Evolutionary conservation across 371 early-diverging fungal species (phyloP), one percentile per base, ranked within the genome.

Genomic region (Caulochytrium protostelioides): DNA sequence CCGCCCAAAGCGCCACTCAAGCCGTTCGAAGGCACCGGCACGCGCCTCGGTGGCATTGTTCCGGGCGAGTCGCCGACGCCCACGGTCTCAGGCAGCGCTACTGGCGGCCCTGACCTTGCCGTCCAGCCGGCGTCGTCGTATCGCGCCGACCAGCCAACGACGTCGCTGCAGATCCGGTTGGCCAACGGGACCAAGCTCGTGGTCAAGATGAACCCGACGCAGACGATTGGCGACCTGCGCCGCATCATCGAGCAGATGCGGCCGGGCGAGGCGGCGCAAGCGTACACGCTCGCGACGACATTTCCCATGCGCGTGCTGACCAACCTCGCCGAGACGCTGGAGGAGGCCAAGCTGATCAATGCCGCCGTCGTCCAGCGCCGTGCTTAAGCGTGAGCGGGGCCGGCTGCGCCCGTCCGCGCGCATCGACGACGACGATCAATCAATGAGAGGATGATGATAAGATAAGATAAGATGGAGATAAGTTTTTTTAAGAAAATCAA

Each of bases 141-240:
- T n/a, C 44, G 50, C 10, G 63, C 89, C 13, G 84, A 90, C 47
- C 70, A 70, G 42, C 95, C 86, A 10, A 62, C 62, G 4, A 90
- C 94, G 2, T 66, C 74, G 12, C 52, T 95, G 21, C 91, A 89
- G 50, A 69, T 95, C 38, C 72, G 92, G 20, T 54, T 95, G 34
- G 81, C 70, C 6, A 87, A 92, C 52, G 94, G 95, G 7, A 66
- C 85, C 5, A 49, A 53, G 44, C 47, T 89, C 55, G 70, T 85
- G 10, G 76, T 76, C 15, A 75, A 72, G 38, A 72, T 83, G 38
- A 94, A 94, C 51, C 84, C 79, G 29, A 71, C 77, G 14, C 83
- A 91, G 43, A 89, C 86, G 0, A 51, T 94, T 24, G 76, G 64
- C 22, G 89, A 91, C 37, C 43, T 94, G 32, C 67, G 76, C 18